Conservation (phyloP, 306 rosid species). For the Cucumis cinereus region DNA sequence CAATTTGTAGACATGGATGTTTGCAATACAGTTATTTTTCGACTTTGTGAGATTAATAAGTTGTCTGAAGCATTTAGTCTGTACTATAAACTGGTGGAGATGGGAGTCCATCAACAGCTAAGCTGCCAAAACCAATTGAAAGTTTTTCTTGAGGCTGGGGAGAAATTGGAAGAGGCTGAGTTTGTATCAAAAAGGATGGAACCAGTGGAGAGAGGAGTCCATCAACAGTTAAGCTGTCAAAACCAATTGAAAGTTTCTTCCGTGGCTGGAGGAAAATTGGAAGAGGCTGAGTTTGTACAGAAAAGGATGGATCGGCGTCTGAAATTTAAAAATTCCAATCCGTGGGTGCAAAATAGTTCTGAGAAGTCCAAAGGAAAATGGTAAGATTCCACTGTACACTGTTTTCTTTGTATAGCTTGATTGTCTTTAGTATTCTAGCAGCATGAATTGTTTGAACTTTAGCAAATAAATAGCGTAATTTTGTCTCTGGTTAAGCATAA, state of each 20-base stretch:
- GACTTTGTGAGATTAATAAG: slow-evolving; percentile 44
- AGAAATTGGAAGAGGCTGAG: slow-evolving; percentile 44
- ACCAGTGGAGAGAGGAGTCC: slow-evolving; percentile 46
- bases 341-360: slow-evolving; percentile 10
- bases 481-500: not conserved
- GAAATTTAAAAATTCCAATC: slow-evolving; percentile 4
- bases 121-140: slow-evolving; percentile 34
- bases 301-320: slow-evolving; percentile 32
- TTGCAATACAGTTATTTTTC: slow-evolving; percentile 32
- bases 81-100: slow-evolving; percentile 55
- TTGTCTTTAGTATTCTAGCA: not conserved
- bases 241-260: slow-evolving; percentile 35
- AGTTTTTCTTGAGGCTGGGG: slow-evolving; percentile 43
- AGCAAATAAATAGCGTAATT: not conserved
- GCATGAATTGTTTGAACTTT: not conserved
- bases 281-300: slow-evolving; percentile 54
- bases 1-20: slow-evolving; percentile 23
- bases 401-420: not conserved
- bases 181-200: slow-evolving; percentile 59
- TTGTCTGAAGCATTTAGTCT: slow-evolving; percentile 62
- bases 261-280: slow-evolving; percentile 37
- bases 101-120: slow-evolving; percentile 39
- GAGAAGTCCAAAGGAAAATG: slow-evolving; percentile 13
- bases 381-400: slow-evolving; percentile 3
- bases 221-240: slow-evolving; percentile 41